These are phyloP conservation scores for Scleroderma bovista DNA, from an alignment of 768 basidiomycete genomes.

Conservation along the genomic window DNA sequence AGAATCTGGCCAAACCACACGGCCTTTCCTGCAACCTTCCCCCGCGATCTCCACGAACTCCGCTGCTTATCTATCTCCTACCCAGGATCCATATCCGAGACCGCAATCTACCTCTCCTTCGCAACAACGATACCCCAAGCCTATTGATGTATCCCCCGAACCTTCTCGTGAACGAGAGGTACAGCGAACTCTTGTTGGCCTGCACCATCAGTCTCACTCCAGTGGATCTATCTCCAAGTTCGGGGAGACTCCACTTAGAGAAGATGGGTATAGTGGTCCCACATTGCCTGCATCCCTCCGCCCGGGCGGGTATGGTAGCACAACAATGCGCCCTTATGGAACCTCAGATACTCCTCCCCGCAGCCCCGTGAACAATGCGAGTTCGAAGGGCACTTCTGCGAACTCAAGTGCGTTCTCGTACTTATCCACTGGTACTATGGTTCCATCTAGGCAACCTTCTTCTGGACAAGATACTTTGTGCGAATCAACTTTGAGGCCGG, in stretches of 20 bases:
- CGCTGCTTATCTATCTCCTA: slow-evolving; percentile 36
- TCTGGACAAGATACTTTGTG: slow-evolving; percentile 29
- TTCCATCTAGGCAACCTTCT: slow-evolving; percentile 21
- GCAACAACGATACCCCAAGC: slow-evolving; percentile 24
- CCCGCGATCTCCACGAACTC: slow-evolving; percentile 14
- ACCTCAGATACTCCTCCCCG: slow-evolving; percentile 52
- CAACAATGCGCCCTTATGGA: slow-evolving; percentile 24
- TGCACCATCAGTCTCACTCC: slow-evolving; percentile 25
- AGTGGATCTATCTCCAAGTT: slow-evolving; percentile 25
- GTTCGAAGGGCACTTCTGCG: slow-evolving; percentile 36
- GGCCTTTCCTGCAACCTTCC: slow-evolving; percentile 20
- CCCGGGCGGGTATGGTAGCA: slow-evolving; percentile 19
- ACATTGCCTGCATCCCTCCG: slow-evolving; percentile 23
- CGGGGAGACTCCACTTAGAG: slow-evolving; percentile 25
- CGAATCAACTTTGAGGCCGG: slow-evolving; percentile 30
- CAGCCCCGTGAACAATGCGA: slow-evolving; percentile 54
- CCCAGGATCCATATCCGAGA: slow-evolving; percentile 54
- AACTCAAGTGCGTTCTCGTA: slow-evolving; percentile 22
- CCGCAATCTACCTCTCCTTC: slow-evolving; percentile 52
- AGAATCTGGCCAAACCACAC: slow-evolving; percentile 13
- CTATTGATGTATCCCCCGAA: slow-evolving; percentile 11
- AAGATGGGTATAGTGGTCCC: slow-evolving; percentile 22
- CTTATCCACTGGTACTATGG: slow-evolving; percentile 23
- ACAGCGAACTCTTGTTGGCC: slow-evolving; percentile 21
- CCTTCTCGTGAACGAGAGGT: slow-evolving; percentile 22